Evolutionary conservation across 352 stramenopile species (phyloP).

Genomic region (Pythium dissimile): DNA sequence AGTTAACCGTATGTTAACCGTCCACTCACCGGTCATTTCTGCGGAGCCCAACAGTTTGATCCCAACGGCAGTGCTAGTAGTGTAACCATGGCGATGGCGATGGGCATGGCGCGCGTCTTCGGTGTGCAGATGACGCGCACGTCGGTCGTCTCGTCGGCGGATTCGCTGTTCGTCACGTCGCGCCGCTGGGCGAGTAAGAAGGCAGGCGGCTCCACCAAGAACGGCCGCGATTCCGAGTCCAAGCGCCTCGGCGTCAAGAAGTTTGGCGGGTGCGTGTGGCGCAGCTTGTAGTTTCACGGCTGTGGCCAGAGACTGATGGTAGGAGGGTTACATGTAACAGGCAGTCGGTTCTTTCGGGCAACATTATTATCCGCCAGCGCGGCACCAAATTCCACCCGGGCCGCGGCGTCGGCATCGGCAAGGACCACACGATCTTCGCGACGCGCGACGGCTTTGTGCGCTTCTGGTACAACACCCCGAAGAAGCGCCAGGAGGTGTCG

Average conservation of each 20-base stretch:
- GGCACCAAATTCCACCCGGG: constrained; percentile 95
- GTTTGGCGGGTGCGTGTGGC: constrained; percentile 79
- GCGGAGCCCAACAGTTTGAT: neutral
- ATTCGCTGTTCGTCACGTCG: constrained; percentile 50
- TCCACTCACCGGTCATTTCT: no score
- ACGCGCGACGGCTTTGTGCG: constrained; percentile 84
- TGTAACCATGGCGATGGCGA: constrained; percentile 64
- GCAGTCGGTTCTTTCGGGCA: constrained; percentile 88
- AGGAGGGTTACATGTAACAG: constrained; percentile 20
- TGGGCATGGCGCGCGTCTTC: constrained; percentile 69
- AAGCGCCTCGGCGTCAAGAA: constrained; percentile 98
- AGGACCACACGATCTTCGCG: constrained; percentile 94
- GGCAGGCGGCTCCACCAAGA: constrained; percentile 95
- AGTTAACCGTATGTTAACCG: no score
- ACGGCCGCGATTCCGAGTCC: constrained; percentile 96
- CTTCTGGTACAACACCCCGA: constrained; percentile 88
- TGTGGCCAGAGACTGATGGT: constrained; percentile 2
- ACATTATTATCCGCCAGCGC: constrained; percentile 98
- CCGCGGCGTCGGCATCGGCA: constrained; percentile 92
- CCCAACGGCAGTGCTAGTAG: neutral
- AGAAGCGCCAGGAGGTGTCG: constrained; percentile 85
- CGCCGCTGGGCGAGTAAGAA: constrained; percentile 94
- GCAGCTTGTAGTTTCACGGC: neutral
- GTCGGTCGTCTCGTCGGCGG: constrained; percentile 15
- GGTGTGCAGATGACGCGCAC: constrained; percentile 28